Evolutionary conservation across 257 asterid genomes (phyloP).

Genomic region (Scutellaria baicalensis): DNA sequence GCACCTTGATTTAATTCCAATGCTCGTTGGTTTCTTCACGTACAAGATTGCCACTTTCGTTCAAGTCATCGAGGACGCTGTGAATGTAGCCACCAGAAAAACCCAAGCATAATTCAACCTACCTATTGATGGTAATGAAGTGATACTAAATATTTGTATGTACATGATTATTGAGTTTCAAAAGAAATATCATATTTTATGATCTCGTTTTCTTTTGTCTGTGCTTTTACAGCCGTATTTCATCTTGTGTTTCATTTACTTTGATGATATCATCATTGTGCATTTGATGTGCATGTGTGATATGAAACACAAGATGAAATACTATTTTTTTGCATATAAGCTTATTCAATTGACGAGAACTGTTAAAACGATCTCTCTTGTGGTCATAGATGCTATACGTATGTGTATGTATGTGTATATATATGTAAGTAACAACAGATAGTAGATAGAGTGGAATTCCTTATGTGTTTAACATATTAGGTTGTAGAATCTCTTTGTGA

Average conservation of each 20-base stretch:
- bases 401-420: too few species aligned
- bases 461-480: too few species aligned
- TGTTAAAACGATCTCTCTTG: too few species aligned
- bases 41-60: conserved; percentile 84
- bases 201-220: background rate
- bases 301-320: too few species aligned
- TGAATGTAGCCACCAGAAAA: conserved; percentile 29
- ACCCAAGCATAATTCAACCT: conserved; percentile 22
- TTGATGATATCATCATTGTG: too few species aligned
- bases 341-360: too few species aligned
- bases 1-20: conserved; percentile 79
- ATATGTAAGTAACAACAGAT: too few species aligned
- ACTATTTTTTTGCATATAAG: too few species aligned
- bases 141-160: background rate
- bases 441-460: too few species aligned
- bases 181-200: background rate
- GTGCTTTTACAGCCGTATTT: background rate
- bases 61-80: conserved; percentile 63
- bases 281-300: too few species aligned
- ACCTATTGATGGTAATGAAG: background rate
- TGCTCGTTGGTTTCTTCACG: conserved; percentile 89
- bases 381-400: too few species aligned
- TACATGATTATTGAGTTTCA: background rate
- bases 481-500: too few species aligned
- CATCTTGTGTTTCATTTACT: background rate